Conservation (phyloP, 768 basidiomycete genomes). For the Russula ochroleuca region DNA sequence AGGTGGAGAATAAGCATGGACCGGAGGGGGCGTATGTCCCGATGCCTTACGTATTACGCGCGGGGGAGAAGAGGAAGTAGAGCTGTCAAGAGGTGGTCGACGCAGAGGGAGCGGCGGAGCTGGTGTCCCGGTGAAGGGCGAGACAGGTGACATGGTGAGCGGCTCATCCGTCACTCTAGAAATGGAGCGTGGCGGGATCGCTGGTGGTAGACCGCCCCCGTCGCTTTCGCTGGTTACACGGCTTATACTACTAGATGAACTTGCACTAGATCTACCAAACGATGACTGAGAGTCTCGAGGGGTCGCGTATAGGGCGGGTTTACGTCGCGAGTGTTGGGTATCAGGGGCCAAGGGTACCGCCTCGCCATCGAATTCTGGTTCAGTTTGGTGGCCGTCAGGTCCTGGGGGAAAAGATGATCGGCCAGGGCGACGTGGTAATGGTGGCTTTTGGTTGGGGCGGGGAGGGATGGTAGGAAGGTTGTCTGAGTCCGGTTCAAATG, state of each 20-base stretch:
- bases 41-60: constrained; percentile 3
- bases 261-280: constrained; percentile 4
- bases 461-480: background rate
- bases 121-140: background rate
- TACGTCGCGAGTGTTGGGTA: background rate
- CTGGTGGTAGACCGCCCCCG: constrained; percentile 6
- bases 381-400: constrained; percentile 5
- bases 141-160: constrained; percentile 14
- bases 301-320: background rate
- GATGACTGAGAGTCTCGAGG: constrained; percentile 9
- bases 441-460: constrained; percentile 5
- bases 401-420: constrained; percentile 18
- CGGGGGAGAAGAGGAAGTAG: background rate
- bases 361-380: constrained; percentile 4
- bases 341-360: background rate
- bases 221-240: constrained; percentile 16
- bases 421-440: constrained; percentile 15
- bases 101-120: constrained; percentile 18
- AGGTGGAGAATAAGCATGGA: background rate
- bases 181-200: constrained; percentile 9
- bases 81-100: background rate
- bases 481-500: constrained; percentile 15
- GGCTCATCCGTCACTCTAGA: background rate
- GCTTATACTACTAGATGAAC: constrained; percentile 5
- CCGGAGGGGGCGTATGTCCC: constrained; percentile 12